Percentiles rank a stretch among this genome's conserved stretches.
phyloP scores from a whole-genome alignment of 129 eudicot genomes.

The Chrysanthemum lavandulifolium region DNA sequence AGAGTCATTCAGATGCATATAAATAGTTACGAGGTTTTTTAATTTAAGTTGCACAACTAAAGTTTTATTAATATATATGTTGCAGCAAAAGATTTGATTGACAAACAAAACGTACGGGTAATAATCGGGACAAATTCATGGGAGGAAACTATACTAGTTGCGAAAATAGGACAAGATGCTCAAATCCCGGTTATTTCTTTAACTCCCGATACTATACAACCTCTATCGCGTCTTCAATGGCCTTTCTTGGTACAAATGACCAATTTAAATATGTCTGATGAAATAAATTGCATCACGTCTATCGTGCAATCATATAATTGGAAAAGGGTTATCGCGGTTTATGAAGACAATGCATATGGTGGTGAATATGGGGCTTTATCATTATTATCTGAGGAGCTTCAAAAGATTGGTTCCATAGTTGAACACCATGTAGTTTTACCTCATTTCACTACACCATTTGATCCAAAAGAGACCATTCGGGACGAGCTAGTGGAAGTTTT shows the following conservation, averaged over 20 bases:
- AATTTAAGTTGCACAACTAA: no score
- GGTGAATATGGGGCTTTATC: constrained; percentile 44
- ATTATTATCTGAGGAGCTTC: constrained; percentile 43
- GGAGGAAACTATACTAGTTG: constrained; percentile 46
- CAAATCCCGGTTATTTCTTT: constrained; percentile 44
- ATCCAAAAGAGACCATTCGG: constrained; percentile 33
- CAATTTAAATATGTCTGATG: constrained; percentile 23
- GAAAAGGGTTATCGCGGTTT: constrained; percentile 43
- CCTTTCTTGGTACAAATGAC: constrained; percentile 58
- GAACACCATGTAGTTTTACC: constrained; percentile 43
- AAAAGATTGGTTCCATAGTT: constrained; percentile 28
- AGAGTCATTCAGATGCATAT: not conserved
- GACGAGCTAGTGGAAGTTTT: constrained; percentile 28
- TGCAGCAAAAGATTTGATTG: constrained; percentile 46
- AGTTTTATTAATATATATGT: not conserved
- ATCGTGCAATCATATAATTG: constrained; percentile 39
- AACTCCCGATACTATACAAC: constrained; percentile 15
- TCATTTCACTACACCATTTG: constrained; percentile 39
- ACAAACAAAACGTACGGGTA: constrained; percentile 33
- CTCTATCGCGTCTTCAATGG: constrained; percentile 40
- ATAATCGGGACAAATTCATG: constrained; percentile 45
- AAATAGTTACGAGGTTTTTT: no score
- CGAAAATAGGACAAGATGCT: constrained; percentile 39
- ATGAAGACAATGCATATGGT: constrained; percentile 45
- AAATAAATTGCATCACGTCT: constrained; percentile 37